phyloP scores from a whole-genome alignment of 495 filamentous ascomycete species.

The Opeltia flavorubescens region DNA sequence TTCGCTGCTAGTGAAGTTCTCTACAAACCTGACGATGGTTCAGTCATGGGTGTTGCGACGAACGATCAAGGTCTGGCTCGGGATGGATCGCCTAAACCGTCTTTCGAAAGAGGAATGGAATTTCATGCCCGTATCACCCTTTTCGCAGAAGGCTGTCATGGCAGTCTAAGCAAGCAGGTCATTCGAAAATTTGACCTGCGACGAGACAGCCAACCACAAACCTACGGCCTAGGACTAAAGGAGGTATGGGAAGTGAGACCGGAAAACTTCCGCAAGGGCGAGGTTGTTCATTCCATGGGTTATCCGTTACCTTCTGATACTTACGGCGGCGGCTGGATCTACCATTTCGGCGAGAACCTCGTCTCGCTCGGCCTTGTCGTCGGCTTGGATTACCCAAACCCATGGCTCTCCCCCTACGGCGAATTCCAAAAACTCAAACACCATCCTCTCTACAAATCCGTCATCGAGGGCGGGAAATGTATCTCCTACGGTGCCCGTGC shows the following conservation, averaged over 20 bases:
- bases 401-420: constrained; percentile 86
- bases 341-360: constrained; percentile 96
- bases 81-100: constrained; percentile 71
- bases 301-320: constrained; percentile 81
- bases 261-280: constrained; percentile 78
- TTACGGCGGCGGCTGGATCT: constrained; percentile 96
- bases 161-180: constrained; percentile 89
- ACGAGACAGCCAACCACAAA: constrained; percentile 79
- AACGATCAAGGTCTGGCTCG: constrained; percentile 82
- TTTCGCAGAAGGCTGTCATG: constrained; percentile 94
- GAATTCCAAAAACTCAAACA: constrained; percentile 99
- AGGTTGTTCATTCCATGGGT: constrained; percentile 83
- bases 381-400: constrained; percentile 91
- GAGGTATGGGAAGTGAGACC: constrained; percentile 96
- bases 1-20: constrained; percentile 91
- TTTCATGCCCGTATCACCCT: constrained; percentile 90
- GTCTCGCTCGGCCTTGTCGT: constrained; percentile 89
- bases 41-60: constrained; percentile 87
- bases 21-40: constrained; percentile 63
- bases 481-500: constrained; percentile 93
- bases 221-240: constrained; percentile 87
- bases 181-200: constrained; percentile 90
- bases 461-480: constrained; percentile 88
- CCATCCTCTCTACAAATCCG: constrained; percentile 70
- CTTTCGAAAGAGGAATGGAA: constrained; percentile 96